A percentile compares a stretch with the other conserved stretches of the same genome.
phyloP scores from a whole-genome alignment of 371 early-diverging fungal genomes.

The Mucor mucedo region DNA sequence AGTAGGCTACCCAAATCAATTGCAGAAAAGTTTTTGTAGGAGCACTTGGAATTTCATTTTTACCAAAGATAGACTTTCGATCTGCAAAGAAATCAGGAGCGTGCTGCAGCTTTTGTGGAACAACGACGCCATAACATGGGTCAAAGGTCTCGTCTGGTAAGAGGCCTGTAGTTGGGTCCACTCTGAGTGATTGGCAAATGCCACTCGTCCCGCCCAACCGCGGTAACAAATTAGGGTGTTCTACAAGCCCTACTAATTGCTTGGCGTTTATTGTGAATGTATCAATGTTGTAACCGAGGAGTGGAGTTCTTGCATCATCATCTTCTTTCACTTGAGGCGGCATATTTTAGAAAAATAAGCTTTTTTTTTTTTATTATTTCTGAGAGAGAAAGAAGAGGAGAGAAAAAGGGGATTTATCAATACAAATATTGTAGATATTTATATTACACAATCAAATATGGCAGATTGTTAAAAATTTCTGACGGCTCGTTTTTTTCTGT shows the following conservation, averaged over 20 bases:
- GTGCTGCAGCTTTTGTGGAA: background rate
- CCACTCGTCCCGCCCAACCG: background rate
- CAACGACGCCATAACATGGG: background rate
- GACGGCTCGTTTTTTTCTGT: too few species aligned
- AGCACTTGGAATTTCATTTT: background rate
- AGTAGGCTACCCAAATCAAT: background rate
- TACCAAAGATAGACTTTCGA: background rate
- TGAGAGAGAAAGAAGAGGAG: too few species aligned
- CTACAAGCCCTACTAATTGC: background rate
- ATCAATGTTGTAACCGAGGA: background rate
- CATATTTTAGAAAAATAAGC: background rate
- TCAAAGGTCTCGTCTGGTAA: background rate
- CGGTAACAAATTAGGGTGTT: background rate
- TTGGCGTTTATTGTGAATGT: background rate
- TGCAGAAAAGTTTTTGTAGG: background rate
- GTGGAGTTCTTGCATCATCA: background rate
- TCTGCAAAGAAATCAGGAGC: background rate
- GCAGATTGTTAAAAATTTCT: too few species aligned
- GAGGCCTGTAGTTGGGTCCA: background rate
- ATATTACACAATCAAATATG: too few species aligned
- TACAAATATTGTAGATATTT: too few species aligned
- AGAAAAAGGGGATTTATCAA: too few species aligned
- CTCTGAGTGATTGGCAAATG: background rate
- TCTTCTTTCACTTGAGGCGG: background rate
- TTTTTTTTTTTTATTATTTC: too few species aligned